Base-by-base conservation (phyloP, 1,139 yeast genomes). In the Kluyveromyces marxianus region DNA sequence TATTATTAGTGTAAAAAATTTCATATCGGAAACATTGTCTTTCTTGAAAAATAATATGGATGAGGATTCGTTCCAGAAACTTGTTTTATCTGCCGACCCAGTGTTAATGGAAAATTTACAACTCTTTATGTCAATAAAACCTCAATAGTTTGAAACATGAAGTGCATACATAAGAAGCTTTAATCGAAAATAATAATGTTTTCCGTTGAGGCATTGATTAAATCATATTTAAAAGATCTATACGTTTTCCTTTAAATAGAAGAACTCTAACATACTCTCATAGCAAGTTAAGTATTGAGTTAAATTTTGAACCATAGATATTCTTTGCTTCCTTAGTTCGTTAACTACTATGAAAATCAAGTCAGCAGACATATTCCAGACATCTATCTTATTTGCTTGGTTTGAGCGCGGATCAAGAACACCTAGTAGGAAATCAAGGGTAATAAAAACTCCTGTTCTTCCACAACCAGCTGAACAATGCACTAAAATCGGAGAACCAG, bases 401-500 rank as follows among this genome's bases (percentile, higher is more conserved):
- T 56, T 57, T 21, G 61, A 58, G 0, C 63, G 53, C 24, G 51
- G 54, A 8, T 51, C 59, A 41, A 76, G 57, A 7, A 77, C 62
- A 50, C 76, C 78, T 34, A 82, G 59, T 27, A 84, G 69, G 14
- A 83, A 71, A 63, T 87, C 96, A 35, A 85, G 72, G 0, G 94
- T 75, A 48, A 89, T 82, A 53, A 86, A 83, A 0, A 90, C 86
- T 2, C 96, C 96, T 0, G 96, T 87, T 54, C 96, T 75, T 2
- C 96, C 96, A 65, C 96, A 87, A 0, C 96, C 96, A 0, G 96
- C 96, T 4, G 90, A 81, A 62, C 96, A 87, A 63, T 88, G 96
- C 7, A 86, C 86, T 29, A 85, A 65, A 0, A 82, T 68, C 1
- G 85, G 82, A 0, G 63, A 50, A 14, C 56, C 50, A 4, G 43